phyloP scores from a whole-genome alignment of 805 yeast genomes.

The Pichia eremophila region DNA sequence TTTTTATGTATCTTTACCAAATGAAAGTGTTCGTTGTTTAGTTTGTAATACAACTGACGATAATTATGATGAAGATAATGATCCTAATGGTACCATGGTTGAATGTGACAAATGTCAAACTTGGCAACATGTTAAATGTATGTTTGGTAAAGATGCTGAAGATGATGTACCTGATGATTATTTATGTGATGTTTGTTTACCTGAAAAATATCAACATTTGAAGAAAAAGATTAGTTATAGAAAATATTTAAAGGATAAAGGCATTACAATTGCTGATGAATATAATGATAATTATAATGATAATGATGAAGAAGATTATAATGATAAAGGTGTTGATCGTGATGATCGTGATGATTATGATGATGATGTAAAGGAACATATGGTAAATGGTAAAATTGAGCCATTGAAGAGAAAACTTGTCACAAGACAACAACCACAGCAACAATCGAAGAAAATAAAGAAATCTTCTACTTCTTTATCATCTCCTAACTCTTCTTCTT shows the following conservation, averaged over 20 bases:
- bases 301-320: slow-evolving; percentile 2
- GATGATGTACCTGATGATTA: slow-evolving; percentile 38
- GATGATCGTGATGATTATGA: slow-evolving; percentile 1
- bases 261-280: not conserved
- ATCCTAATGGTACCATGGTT: slow-evolving; percentile 31
- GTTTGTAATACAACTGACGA: slow-evolving; percentile 53
- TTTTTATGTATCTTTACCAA: not conserved
- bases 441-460: too few species aligned
- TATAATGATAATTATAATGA: too few species aligned
- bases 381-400: too few species aligned
- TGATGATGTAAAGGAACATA: not conserved
- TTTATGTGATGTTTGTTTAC: slow-evolving; percentile 46
- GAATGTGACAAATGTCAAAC: slow-evolving; percentile 58
- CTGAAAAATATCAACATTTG: slow-evolving; percentile 28
- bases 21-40: slow-evolving; percentile 39
- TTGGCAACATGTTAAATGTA: slow-evolving; percentile 65
- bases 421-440: too few species aligned
- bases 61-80: slow-evolving; percentile 50
- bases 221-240: slow-evolving; percentile 24
- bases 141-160: slow-evolving; percentile 31
- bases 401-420: not conserved
- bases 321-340: not conserved
- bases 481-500: too few species aligned
- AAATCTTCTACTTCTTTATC: too few species aligned
- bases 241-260: slow-evolving; percentile 16